Conservation (phyloP, 306 rosid genomes). For the Prunus dulcis region DNA sequence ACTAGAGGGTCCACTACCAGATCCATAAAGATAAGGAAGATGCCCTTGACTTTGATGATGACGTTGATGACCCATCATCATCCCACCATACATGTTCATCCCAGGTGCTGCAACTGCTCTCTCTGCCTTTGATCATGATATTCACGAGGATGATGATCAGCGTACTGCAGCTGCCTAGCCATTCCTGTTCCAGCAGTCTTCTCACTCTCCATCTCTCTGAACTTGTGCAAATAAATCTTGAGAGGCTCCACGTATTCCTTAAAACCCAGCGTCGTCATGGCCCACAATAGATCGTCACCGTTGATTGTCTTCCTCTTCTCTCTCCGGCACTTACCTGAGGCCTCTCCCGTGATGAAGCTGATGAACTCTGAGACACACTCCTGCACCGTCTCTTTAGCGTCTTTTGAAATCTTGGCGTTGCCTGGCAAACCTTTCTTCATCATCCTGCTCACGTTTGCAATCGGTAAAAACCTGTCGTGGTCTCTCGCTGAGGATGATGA, state of each 20-base stretch:
- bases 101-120: no score
- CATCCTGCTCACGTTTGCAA: conserved; percentile 85
- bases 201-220: conserved; percentile 78
- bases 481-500: conserved; percentile 49
- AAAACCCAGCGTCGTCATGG: conserved; percentile 77
- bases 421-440: conserved; percentile 85
- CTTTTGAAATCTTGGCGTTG: conserved; percentile 90
- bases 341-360: conserved; percentile 84
- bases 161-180: no score
- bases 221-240: conserved; percentile 69
- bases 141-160: no score
- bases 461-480: conserved; percentile 72
- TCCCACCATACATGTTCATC: no score
- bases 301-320: conserved; percentile 91
- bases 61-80: no score
- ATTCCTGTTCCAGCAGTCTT: conserved; percentile 24
- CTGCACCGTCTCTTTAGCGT: conserved; percentile 84
- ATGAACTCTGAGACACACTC: conserved; percentile 93
- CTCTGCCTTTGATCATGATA: no score
- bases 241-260: conserved; percentile 84
- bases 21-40: no score
- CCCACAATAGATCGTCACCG: conserved; percentile 91
- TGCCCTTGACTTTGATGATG: no score
- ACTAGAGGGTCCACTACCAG: no score
- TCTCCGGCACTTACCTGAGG: conserved; percentile 88